Conservation (phyloP, 305 asterid genomes). For the Fraxinus paxiana region DNA sequence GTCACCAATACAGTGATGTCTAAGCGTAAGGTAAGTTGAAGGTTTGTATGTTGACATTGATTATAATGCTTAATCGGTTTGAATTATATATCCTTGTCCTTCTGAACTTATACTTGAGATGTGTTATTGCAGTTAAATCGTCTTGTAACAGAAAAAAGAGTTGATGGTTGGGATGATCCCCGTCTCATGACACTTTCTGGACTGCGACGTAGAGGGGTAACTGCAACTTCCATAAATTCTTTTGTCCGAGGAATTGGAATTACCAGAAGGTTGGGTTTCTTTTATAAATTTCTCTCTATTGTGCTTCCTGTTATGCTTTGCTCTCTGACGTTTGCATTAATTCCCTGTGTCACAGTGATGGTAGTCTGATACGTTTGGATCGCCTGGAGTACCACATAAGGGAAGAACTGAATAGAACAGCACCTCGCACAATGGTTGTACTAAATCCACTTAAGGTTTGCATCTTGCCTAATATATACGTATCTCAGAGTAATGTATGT, state of each 20-base stretch:
- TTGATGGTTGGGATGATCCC: conserved; percentile 98
- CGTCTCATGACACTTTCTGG: conserved; percentile 95
- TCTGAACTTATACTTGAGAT: conserved; percentile 4
- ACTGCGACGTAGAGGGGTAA: conserved; percentile 85
- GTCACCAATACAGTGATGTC: conserved; percentile 84
- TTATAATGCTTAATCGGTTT: neutral
- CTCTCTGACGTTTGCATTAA: conserved; percentile 21
- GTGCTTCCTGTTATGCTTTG: conserved; percentile 16
- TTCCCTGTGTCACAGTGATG: conserved; percentile 54
- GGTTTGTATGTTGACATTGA: conserved; percentile 4
- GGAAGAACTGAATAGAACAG: conserved; percentile 81
- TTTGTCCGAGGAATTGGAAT: conserved; percentile 89
- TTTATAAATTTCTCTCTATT: neutral
- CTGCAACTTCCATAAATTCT: conserved; percentile 74
- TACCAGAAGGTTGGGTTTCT: conserved; percentile 65
- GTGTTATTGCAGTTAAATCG: conserved; percentile 57
- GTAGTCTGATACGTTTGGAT: conserved; percentile 70
- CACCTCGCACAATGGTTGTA: conserved; percentile 81
- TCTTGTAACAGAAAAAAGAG: conserved; percentile 82
- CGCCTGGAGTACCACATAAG: conserved; percentile 81
- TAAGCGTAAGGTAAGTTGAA: conserved; percentile 65
- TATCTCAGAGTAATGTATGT: neutral
- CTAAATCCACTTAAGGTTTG: conserved; percentile 80
- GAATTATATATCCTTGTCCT: neutral
- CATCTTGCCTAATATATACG: neutral